These are phyloP conservation scores for Saussurea involucrata DNA, from an alignment of 129 eudicot species.

Conservation along the genomic window DNA sequence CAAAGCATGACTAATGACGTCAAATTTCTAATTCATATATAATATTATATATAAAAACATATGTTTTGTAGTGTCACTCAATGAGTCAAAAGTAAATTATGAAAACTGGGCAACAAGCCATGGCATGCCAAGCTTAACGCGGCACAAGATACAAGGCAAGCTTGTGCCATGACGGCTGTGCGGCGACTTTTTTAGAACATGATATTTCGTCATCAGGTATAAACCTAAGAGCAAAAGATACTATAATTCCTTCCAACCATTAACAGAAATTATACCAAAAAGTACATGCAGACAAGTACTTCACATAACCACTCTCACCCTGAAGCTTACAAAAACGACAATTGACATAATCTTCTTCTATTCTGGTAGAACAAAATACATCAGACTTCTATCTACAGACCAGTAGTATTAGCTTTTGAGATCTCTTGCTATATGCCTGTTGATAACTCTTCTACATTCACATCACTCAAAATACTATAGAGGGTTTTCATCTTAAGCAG, in stretches of 20 bases:
- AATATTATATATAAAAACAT: too few species aligned
- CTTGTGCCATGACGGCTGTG: too few species aligned
- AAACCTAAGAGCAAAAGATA: not conserved
- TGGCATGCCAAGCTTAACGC: too few species aligned
- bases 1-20: too few species aligned
- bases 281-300: not conserved
- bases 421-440: not conserved
- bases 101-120: too few species aligned
- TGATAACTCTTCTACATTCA: not conserved
- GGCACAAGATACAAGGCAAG: too few species aligned
- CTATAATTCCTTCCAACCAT: slow-evolving; percentile 13
- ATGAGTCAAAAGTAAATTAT: too few species aligned
- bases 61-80: too few species aligned
- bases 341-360: not conserved
- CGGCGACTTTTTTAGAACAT: too few species aligned
- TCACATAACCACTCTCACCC: slow-evolving; percentile 8
- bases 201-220: too few species aligned
- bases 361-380: slow-evolving; percentile 11
- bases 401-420: not conserved
- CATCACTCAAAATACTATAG: not conserved
- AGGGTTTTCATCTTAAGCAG: not conserved
- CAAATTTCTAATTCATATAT: too few species aligned
- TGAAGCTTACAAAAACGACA: not conserved
- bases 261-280: slow-evolving; percentile 1
- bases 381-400: slow-evolving; percentile 18